These are phyloP conservation scores for Emergomyces pasteurianus DNA, from an alignment of 2,329 filamentous ascomycete genomes.

Conservation along the genomic window DNA sequence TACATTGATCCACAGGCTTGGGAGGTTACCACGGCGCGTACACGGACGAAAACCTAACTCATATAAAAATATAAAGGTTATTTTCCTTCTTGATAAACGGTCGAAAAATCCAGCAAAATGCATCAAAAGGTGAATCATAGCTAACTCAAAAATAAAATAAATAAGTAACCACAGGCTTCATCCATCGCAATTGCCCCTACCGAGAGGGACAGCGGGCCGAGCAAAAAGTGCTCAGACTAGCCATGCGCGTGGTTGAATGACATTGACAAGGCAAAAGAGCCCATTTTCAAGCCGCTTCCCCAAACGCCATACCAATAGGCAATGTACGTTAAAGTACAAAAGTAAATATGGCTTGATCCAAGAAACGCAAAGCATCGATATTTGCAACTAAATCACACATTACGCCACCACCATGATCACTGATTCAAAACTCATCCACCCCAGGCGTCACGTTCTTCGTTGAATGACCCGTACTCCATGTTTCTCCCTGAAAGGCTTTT, in stretches of 20 bases:
- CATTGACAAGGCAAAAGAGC: neutral
- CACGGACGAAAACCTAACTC: neutral
- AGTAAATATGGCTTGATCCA: neutral
- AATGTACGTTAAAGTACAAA: neutral
- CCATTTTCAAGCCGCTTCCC: neutral
- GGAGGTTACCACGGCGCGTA: neutral
- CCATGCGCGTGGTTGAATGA: neutral
- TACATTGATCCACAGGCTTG: neutral
- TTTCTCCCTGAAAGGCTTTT: slow-evolving; percentile 9
- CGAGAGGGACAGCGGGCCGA: neutral
- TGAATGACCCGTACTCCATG: slow-evolving; percentile 21
- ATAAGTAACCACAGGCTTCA: neutral
- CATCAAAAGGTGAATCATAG: neutral
- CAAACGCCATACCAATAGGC: neutral
- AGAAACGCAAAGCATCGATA: too few species aligned
- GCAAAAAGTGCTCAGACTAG: neutral
- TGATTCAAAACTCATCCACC: slow-evolving; percentile 6
- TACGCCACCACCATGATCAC: neutral
- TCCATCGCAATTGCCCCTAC: neutral
- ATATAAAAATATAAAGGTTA: neutral
- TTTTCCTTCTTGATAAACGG: neutral
- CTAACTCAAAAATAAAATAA: neutral
- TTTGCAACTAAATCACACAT: neutral
- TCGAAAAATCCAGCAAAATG: neutral
- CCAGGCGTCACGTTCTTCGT: slow-evolving; percentile 23